Evolutionary conservation across 495 filamentous ascomycete genomes (phyloP), one percentile per base, ranked within the genome.

Genomic region (Aspergillus nidulans): DNA sequence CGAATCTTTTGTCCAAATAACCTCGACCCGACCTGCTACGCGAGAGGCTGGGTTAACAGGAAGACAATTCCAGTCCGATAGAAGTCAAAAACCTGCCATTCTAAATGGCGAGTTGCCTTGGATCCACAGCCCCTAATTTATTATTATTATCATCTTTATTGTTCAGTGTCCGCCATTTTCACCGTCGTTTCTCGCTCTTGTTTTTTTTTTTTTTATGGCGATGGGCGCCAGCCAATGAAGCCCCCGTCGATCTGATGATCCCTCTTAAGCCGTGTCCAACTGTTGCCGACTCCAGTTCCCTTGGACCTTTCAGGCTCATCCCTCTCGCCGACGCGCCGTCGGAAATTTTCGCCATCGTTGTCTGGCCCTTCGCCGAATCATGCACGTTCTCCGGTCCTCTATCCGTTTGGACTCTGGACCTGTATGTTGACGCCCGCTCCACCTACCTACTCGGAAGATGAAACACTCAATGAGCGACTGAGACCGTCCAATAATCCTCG

Each of bases 211-310:
- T 26, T 45, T 25, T 13, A 36, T 36, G 25, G 25, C 8, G 28
- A 34, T 49, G 16, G 19, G 25, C 39, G 15, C 41, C 36, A 34
- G 21, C 55, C 55, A 57, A 57, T 52, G 26, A 57, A 49, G 38
- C 24, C 18, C 25, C 40, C 47, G 55, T 57, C 55, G 55, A 57
- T 57, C 55, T 52, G 55, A 57, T 57, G 55, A 57, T 57, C 55
- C 26, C 21, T 30, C 40, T 52, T 52, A 39, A 49, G 46, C 47
- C 48, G 55, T 52, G 53, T 49, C 42, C 45, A 42, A 15, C 21
- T 15, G 3, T 42, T 30, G 7, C 24, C 20, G 39, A 53, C 19
- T 25, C 9, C n/a, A 24, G 40, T 10, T 23, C 40, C 24, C n/a
- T n/a, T n/a, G n/a, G n/a, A n/a, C n/a, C n/a, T n/a, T n/a, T n/a